These are phyloP conservation scores for Fraxinus greggii DNA, from an alignment of 305 asterid genomes.

Conservation along the genomic window DNA sequence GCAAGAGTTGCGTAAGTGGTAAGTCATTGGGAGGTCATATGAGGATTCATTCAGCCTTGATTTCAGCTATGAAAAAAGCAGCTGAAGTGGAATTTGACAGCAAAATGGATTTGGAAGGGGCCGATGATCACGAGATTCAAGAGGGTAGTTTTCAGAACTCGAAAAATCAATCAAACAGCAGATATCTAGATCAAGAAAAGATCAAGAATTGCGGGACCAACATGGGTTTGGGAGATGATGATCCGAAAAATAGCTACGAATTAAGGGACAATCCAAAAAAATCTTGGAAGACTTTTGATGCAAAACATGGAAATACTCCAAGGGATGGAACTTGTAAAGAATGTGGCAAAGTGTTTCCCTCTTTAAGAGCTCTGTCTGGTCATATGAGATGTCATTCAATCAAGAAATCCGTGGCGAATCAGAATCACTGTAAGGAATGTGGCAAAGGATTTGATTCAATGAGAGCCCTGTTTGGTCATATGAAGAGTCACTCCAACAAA, in stretches of 20 bases:
- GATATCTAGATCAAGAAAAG: slow-evolving; percentile 34
- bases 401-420: slow-evolving; percentile 37
- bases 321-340: slow-evolving; percentile 43
- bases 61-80: slow-evolving; percentile 58
- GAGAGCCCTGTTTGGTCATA: slow-evolving; percentile 84
- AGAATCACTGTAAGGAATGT: slow-evolving; percentile 57
- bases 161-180: slow-evolving; percentile 30
- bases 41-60: slow-evolving; percentile 65
- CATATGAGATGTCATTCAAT: slow-evolving; percentile 72
- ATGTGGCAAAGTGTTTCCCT: slow-evolving; percentile 61
- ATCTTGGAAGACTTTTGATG: slow-evolving; percentile 62
- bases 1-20: slow-evolving; percentile 63
- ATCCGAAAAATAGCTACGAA: slow-evolving; percentile 46
- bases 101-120: slow-evolving; percentile 27
- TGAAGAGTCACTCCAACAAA: slow-evolving; percentile 74
- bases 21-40: slow-evolving; percentile 91
- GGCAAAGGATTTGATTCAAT: slow-evolving; percentile 61
- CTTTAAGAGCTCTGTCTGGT: slow-evolving; percentile 71
- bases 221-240: slow-evolving; percentile 30
- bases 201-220: slow-evolving; percentile 11
- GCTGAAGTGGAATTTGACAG: slow-evolving; percentile 27
- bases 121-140: slow-evolving; percentile 24
- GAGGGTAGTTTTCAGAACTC: slow-evolving; percentile 8
- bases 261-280: slow-evolving; percentile 73
- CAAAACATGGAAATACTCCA: slow-evolving; percentile 27